Evolutionary conservation across 2,329 filamentous ascomycete species (phyloP).

Genomic region (Colletotrichum sp.): DNA sequence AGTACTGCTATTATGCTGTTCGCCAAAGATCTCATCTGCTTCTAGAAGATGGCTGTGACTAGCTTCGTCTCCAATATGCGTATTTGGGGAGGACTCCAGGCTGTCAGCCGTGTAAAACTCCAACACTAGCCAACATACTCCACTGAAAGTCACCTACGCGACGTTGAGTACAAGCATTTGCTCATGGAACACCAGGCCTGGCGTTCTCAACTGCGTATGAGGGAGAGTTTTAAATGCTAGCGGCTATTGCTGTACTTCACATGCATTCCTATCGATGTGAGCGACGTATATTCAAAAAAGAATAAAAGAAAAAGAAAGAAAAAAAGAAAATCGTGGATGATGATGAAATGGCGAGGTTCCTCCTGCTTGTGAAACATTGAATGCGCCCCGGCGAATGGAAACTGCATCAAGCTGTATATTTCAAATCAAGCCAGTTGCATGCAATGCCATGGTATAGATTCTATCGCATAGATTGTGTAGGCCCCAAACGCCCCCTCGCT

Average conservation of each 20-base stretch:
- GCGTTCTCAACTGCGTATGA: neutral
- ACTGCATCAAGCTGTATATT: neutral
- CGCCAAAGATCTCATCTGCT: neutral
- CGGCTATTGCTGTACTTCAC: neutral
- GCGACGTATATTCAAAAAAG: neutral
- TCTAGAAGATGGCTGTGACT: neutral
- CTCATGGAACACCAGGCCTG: neutral
- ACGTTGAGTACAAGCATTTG: neutral
- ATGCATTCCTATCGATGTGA: neutral
- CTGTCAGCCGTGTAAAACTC: neutral
- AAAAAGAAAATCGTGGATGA: neutral
- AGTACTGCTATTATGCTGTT: neutral
- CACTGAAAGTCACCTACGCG: neutral
- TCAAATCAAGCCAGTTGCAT: neutral
- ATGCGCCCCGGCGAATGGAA: neutral
- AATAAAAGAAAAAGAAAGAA: too few species aligned
- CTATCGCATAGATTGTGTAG: too few species aligned
- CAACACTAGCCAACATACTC: neutral
- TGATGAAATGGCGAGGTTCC: neutral
- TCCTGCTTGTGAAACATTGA: neutral
- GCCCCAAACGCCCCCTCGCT: too few species aligned
- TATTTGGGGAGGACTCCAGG: neutral
- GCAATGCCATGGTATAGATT: neutral
- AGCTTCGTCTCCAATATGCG: neutral
- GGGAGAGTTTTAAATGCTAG: neutral